Evolutionary conservation across 2,329 filamentous ascomycete genomes (phyloP).

Genomic region (Fusarium sp.): DNA sequence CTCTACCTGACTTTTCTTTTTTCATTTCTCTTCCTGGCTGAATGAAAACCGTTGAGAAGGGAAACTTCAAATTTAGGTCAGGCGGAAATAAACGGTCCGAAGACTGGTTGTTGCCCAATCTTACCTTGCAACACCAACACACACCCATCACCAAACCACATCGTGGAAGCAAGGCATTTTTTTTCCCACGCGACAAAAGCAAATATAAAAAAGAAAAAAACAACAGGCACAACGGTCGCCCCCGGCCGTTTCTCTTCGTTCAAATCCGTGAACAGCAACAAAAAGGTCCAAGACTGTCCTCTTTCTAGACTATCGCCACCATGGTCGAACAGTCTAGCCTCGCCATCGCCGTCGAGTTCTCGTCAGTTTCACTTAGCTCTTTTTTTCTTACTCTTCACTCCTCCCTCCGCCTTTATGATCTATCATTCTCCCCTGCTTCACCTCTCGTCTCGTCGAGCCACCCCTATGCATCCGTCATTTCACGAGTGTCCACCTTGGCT

Average conservation of each 20-base stretch:
- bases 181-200: slow-evolving; percentile 25
- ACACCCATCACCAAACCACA: slow-evolving; percentile 9
- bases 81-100: slow-evolving; percentile 2
- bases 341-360: slow-evolving; percentile 75
- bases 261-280: neutral
- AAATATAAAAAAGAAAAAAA: slow-evolving; percentile 4
- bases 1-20: neutral
- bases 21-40: neutral
- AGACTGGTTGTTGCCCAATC: neutral
- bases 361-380: slow-evolving; percentile 48
- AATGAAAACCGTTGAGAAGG: neutral
- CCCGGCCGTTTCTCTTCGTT: slow-evolving; percentile 2
- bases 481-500: slow-evolving; percentile 17
- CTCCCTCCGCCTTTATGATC: slow-evolving; percentile 34
- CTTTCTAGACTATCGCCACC: slow-evolving; percentile 10
- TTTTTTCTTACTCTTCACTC: neutral
- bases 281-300: neutral
- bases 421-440: slow-evolving; percentile 31
- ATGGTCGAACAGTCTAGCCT: slow-evolving; percentile 50
- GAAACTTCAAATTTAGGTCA: neutral
- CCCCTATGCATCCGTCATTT: slow-evolving; percentile 15
- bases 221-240: slow-evolving; percentile 1
- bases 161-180: slow-evolving; percentile 4
- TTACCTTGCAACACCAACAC: slow-evolving; percentile 6
- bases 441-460: slow-evolving; percentile 12